Conservation (phyloP, 2,329 filamentous ascomycete genomes). For the Calonectria pseudoturangicola region DNA sequence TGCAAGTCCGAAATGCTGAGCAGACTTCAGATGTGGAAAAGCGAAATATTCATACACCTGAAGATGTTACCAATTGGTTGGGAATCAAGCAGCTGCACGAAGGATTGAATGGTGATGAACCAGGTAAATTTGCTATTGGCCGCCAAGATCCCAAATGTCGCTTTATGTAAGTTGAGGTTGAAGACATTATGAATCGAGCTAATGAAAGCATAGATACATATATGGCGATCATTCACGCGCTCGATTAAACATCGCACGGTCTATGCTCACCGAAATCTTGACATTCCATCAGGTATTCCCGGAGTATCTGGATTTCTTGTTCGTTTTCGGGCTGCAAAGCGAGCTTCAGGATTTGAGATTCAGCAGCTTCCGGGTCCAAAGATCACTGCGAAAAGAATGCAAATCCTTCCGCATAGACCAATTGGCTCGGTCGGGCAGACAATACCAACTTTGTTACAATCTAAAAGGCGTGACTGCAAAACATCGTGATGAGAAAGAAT, state of each 20-base stretch:
- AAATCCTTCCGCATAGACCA: background rate
- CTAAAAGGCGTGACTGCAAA: constrained; percentile 29
- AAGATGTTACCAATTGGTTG: constrained; percentile 22
- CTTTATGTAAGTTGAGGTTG: constrained; percentile 11
- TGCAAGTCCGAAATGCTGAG: background rate
- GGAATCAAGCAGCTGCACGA: background rate
- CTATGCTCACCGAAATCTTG: constrained; percentile 28
- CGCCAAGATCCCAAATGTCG: constrained; percentile 29
- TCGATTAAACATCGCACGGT: constrained; percentile 4
- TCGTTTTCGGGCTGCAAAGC: constrained; percentile 28
- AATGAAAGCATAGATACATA: constrained; percentile 10
- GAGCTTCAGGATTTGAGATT: constrained; percentile 25
- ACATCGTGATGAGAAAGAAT: background rate
- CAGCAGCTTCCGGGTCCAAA: constrained; percentile 32
- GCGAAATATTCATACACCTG: constrained; percentile 18
- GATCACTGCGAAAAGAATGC: constrained; percentile 6
- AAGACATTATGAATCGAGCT: background rate
- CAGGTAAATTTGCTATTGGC: background rate
- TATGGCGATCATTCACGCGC: constrained; percentile 20
- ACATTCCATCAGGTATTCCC: constrained; percentile 34
- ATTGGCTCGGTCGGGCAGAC: constrained; percentile 27
- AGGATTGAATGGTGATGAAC: background rate
- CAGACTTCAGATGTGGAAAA: constrained; percentile 6
- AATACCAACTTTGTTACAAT: constrained; percentile 36
- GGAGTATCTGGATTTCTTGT: constrained; percentile 26